Base-by-base conservation (phyloP, 2,329 filamentous ascomycete genomes). In the Huntiella bhutanensis region DNA sequence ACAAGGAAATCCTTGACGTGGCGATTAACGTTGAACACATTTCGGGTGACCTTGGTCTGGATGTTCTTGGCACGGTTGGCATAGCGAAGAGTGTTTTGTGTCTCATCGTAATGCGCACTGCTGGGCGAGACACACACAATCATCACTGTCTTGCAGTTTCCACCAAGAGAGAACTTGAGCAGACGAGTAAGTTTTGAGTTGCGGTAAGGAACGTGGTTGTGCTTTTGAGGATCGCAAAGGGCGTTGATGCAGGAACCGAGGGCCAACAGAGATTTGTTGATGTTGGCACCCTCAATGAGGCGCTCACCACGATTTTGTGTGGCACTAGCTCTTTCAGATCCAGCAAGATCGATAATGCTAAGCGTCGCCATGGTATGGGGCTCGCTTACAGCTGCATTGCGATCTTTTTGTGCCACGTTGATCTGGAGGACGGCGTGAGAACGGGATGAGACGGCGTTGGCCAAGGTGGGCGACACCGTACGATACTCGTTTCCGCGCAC, bases 61-160 rank as follows among this genome's bases (percentile, higher is more conserved):
- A 98, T 98, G 57, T 98, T 98, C 73, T 98, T 98, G 49, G 91
- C 91, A 54, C 91, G 75, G 62, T 98, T 96, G 43, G 91, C 91
- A 57, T 98, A 98, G 55, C 92, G 82, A 13, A 98, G 70, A 0
- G 91, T 98, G 61, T 98, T 98, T 57, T 98, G 91, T 0, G 88
- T 95, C 64, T 98, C 91, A 60, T 98, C 91, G 55, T 91, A 98
- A 62, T 98, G 91, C 4, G 83, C 82, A 57, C 91, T 96, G 1
- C 86, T 95, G 1, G 91, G 91, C 54, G 87, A 95, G 46, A 98
- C 84, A 57, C 91, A 98, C 19, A 98, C 91, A 60, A 98, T 96
- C 91, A 98, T 98, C 59, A 98, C 91, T 0, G 91, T 98, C 64
- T 87, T 92, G 70, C 91, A 98, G 62, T 98, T 98, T 3, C 91